Conservation (phyloP, 257 asterid species). For the Rhazya stricta region DNA sequence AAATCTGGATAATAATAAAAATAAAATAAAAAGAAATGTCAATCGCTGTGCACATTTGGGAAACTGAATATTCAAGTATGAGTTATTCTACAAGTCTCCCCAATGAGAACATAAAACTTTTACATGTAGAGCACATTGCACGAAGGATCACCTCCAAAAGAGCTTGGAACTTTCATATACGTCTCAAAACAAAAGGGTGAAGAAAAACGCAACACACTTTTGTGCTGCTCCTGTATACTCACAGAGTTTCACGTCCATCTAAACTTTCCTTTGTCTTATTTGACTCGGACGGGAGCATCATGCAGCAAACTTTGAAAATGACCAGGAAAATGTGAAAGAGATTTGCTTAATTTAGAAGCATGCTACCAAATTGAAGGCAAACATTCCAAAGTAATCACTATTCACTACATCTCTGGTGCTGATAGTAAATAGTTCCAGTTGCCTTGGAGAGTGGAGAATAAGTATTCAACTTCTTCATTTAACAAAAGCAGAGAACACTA, state of each 20-base stretch:
- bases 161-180: not conserved
- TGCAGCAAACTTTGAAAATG: not conserved
- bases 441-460: not conserved
- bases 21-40: not conserved
- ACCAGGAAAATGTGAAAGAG: not conserved
- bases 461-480: not conserved
- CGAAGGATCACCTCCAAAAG: not conserved
- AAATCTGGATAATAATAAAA: not conserved
- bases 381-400: not conserved
- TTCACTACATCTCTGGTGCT: not conserved
- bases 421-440: not conserved
- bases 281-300: not conserved
- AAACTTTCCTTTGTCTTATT: not conserved
- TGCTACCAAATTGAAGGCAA: not conserved
- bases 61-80: not conserved
- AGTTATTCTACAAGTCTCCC: slow-evolving; percentile 1
- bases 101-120: not conserved
- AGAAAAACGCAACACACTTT: not conserved
- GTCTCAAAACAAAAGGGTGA: not conserved
- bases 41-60: too few relatives aligned
- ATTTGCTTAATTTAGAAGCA: not conserved
- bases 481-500: not conserved
- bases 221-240: not conserved
- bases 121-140: not conserved
- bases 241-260: not conserved